Evolutionary conservation across 495 filamentous ascomycete species (phyloP), one percentile per base, ranked within the genome.

Genomic region (Friedmanniomyces endolithicus): DNA sequence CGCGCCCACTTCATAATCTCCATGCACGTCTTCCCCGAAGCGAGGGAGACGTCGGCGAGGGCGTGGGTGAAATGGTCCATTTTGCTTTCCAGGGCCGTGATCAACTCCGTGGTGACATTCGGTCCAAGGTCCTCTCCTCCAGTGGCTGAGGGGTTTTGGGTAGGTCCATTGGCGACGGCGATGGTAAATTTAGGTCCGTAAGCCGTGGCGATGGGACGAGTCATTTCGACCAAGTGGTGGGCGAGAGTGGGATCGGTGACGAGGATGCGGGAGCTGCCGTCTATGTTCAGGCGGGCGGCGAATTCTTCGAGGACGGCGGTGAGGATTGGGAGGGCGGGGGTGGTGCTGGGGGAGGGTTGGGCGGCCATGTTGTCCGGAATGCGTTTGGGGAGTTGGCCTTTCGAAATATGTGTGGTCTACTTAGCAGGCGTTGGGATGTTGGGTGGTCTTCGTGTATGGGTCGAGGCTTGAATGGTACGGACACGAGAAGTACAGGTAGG

Each of bases 31-130:
- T 48, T 55, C 1, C 57, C 57, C 24, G 55, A 53, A 19, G 58
- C 57, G 45, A 12, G 7, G 0, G 23, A 22, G n/a, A 60, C 41
- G 14, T 44, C 52, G 8, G 55, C 50, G 53, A 60, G 19, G 9
- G 57, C 57, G 43, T 60, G 57, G 6, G 57, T 51, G 48, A 55
- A 60, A 25, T 34, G 19, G 41, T 60, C 57, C 57, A 60, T 60
- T 17, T 60, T 40, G 3, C 31, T 14, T 3, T 12, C 27, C 46
- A 56, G 34, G 12, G 19, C 14, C 16, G 9, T 19, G 22, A 56
- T 48, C 14, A 16, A 12, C 19, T 50, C 25, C 1, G 22, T 3
- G n/a, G 34, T 33, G 35, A 43, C 24, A 12, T 56, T 27, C 1
- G 20, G 19, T 20, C 48, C 39, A 6, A 35, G n/a, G 1, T 22